A percentile compares a stretch with the other conserved stretches of the same genome.
phyloP scores from a whole-genome alignment of 768 basidiomycete genomes.

The Hygrocybe coccinea region DNA sequence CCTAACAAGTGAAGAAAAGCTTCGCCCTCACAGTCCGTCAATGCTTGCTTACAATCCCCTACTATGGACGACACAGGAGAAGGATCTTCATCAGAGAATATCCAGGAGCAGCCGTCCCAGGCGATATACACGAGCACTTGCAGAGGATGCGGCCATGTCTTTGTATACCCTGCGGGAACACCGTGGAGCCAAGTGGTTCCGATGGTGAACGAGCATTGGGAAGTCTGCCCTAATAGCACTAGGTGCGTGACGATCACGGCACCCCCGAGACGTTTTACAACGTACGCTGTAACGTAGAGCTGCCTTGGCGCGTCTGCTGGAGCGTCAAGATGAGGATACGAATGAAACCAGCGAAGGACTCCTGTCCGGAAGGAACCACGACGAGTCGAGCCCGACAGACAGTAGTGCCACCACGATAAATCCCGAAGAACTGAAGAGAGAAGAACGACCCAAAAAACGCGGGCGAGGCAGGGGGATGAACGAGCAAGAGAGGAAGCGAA shows the following conservation, averaged over 20 bases:
- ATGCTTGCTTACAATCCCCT: no score
- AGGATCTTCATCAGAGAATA: no score
- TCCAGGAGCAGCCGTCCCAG: no score
- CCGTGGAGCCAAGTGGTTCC: slow-evolving; percentile 8
- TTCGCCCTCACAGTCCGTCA: no score
- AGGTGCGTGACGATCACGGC: slow-evolving; percentile 8
- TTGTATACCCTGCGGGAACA: slow-evolving; percentile 5
- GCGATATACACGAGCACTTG: no score
- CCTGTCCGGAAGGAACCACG: not conserved
- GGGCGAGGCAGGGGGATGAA: slow-evolving; percentile 13
- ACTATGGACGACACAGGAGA: no score
- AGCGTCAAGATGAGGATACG: no score
- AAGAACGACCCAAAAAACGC: not conserved
- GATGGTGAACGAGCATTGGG: slow-evolving; percentile 11
- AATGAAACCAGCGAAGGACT: not conserved
- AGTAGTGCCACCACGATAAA: not conserved
- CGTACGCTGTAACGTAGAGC: not conserved
- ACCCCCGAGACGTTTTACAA: not conserved
- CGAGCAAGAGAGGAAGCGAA: slow-evolving; percentile 7
- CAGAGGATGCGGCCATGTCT: not conserved
- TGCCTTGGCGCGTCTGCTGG: no score
- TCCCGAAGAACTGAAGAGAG: not conserved
- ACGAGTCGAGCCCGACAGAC: no score
- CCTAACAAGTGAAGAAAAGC: no score
- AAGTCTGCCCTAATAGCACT: slow-evolving; percentile 12